These are phyloP conservation scores for Bauhinia variegata DNA, from an alignment of 306 rosid genomes.

Conservation along the genomic window DNA sequence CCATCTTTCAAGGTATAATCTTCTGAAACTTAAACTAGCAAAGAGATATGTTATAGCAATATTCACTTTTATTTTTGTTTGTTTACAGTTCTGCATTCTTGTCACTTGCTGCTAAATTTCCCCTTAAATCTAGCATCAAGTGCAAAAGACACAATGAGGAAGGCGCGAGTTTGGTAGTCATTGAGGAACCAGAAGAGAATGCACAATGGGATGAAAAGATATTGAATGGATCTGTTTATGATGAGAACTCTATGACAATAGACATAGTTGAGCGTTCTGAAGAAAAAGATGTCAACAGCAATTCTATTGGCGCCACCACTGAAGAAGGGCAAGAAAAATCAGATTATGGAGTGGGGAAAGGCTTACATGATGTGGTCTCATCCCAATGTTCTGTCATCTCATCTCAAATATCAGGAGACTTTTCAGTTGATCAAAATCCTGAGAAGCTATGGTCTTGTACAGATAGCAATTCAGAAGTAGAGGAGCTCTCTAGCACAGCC, in stretches of 20 bases:
- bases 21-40: constrained; percentile 10
- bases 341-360: constrained; percentile 43
- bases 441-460: constrained; percentile 65
- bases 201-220: constrained; percentile 50
- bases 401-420: constrained; percentile 64
- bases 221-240: constrained; percentile 39
- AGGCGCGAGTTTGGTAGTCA: constrained; percentile 33
- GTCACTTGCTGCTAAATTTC: constrained; percentile 91
- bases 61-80: constrained; percentile 31
- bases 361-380: constrained; percentile 47
- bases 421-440: constrained; percentile 57
- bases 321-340: constrained; percentile 43
- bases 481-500: constrained; percentile 54
- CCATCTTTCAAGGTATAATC: constrained; percentile 88
- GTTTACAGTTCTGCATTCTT: constrained; percentile 90
- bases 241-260: constrained; percentile 33
- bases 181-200: constrained; percentile 40
- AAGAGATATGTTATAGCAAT: constrained; percentile 15
- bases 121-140: constrained; percentile 48
- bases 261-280: constrained; percentile 37
- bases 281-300: constrained; percentile 44
- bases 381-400: constrained; percentile 51
- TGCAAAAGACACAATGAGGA: constrained; percentile 28
- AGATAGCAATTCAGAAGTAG: constrained; percentile 77
- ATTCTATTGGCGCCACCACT: constrained; percentile 31